Base-by-base conservation (phyloP, 225 moss, liverwort and hornwort genomes). In the Straminergon stramineum region DNA sequence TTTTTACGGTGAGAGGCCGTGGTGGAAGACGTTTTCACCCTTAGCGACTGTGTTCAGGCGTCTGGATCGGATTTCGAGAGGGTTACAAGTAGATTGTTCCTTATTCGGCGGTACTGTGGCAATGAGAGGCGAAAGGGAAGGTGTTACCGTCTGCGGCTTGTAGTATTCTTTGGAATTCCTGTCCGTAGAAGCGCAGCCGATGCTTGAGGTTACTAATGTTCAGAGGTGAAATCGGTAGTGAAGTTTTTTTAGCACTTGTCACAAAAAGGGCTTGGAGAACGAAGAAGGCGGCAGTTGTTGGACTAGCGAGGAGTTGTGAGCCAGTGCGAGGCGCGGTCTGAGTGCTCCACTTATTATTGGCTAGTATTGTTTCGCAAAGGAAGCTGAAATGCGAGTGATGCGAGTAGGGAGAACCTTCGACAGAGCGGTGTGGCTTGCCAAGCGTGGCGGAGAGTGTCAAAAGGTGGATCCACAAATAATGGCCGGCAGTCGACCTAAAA, bases 341-440 rank as follows among this genome's bases (percentile, higher is more conserved):
- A 88, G 85, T 60, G 88, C 83, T 77, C 89, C 82, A 20, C 55
- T 79, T 48, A 48, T 66, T 88, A 85, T 89, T 58, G 70, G 37
- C 88, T 90, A 90, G 88, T 85, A 62, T 91, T 85, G 84, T 89
- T 84, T 71, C 39, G 67, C 52, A 35, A 78, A 91, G 82, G 76
- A 86, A 85, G 93, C 81, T 90, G 93, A 93, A 93, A 93, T 94
- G 93, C 93, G 93, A 86, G 93, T 94, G 91, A 92, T 94, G 93
- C 90, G 89, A 92, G 94, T 92, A 86, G 94, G 94, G 87, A 89
- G 92, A 92, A 91, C 89, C 62, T 90, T 93, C 55, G 93, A 94
- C 83, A 94, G 92, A 93, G 93, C 88, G 66, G 94, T 94, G 51
- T 93, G 92, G 94, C 91, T 93, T 88, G 92, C 94, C 90, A 93